Conservation (phyloP, 257 asterid species). For the Galeopsis tetrahit region DNA sequence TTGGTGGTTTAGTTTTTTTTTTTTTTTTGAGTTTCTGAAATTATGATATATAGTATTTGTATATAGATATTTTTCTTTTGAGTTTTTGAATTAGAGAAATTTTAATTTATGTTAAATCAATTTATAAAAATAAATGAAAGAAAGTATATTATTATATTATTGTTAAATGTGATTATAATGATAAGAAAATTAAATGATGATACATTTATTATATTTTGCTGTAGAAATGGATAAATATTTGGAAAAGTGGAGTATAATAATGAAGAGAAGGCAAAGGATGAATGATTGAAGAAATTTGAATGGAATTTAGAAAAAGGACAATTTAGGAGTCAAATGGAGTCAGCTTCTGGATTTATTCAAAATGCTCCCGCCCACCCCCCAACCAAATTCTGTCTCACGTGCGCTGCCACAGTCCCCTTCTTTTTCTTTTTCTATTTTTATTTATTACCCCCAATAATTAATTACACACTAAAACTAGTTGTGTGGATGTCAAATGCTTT, state of each 20-base stretch:
- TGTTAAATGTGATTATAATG: too few species aligned
- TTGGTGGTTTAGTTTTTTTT: too few species aligned
- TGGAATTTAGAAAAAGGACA: slow-evolving; percentile 20
- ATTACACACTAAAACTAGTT: background rate
- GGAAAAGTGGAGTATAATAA: background rate
- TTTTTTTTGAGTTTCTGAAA: too few species aligned
- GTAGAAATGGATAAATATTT: slow-evolving; percentile 15
- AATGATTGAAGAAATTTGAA: slow-evolving; percentile 2
- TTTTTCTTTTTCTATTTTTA: background rate
- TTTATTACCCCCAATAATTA: slow-evolving; percentile 3
- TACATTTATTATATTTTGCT: background rate
- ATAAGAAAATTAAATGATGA: too few species aligned
- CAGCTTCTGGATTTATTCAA: slow-evolving; percentile 26
- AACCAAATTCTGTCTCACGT: slow-evolving; percentile 42
- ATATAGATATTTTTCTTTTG: too few species aligned
- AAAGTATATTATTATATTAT: too few species aligned
- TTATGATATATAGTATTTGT: too few species aligned
- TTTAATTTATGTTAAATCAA: too few species aligned
- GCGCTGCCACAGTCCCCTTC: slow-evolving; percentile 28
- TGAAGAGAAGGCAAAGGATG: background rate
- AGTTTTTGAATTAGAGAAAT: too few species aligned
- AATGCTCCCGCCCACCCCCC: slow-evolving; percentile 21
- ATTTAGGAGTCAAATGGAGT: slow-evolving; percentile 42
- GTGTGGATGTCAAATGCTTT: slow-evolving; percentile 31
- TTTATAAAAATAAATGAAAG: too few species aligned